A percentile compares a stretch with the other conserved stretches of the same genome.
phyloP scores from a whole-genome alignment of 495 filamentous ascomycete species.

The Stereocaulon alpinum region DNA sequence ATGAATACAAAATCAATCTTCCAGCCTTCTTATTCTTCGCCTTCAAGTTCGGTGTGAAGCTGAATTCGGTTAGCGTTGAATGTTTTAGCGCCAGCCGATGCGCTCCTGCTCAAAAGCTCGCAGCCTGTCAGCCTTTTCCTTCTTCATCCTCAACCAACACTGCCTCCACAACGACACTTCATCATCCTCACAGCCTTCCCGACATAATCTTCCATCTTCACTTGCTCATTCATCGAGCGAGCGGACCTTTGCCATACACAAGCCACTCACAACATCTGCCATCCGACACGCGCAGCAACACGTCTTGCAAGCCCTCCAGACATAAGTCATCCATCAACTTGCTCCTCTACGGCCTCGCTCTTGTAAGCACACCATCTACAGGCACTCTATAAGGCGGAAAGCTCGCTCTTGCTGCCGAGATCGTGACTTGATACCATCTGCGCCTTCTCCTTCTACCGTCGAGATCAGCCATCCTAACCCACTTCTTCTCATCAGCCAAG shows the following conservation, averaged over 20 bases:
- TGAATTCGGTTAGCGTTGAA: background rate
- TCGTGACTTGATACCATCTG: background rate
- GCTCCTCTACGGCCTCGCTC: background rate
- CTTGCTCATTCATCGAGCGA: background rate
- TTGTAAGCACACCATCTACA: constrained; percentile 16
- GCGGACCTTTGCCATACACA: background rate
- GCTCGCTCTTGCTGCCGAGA: constrained; percentile 5
- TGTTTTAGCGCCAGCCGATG: background rate
- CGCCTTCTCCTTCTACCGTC: background rate
- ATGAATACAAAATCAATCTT: background rate
- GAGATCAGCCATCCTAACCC: constrained; percentile 3
- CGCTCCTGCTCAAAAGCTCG: background rate
- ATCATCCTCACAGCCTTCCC: background rate
- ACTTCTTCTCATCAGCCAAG: background rate
- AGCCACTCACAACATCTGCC: background rate
- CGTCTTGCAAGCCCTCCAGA: background rate
- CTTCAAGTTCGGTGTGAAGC: background rate
- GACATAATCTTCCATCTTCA: background rate
- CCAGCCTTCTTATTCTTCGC: background rate
- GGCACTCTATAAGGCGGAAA: background rate
- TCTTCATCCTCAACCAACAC: background rate
- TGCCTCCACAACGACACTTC: background rate
- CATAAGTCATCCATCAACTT: constrained; percentile 2
- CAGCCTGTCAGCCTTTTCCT: background rate
- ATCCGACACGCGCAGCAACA: background rate